Percentiles rank a stretch among this genome's conserved stretches.
Evolutionary conservation across 2,329 filamentous ascomycete genomes (phyloP).

Genomic region (Celoporthe dispersa): DNA sequence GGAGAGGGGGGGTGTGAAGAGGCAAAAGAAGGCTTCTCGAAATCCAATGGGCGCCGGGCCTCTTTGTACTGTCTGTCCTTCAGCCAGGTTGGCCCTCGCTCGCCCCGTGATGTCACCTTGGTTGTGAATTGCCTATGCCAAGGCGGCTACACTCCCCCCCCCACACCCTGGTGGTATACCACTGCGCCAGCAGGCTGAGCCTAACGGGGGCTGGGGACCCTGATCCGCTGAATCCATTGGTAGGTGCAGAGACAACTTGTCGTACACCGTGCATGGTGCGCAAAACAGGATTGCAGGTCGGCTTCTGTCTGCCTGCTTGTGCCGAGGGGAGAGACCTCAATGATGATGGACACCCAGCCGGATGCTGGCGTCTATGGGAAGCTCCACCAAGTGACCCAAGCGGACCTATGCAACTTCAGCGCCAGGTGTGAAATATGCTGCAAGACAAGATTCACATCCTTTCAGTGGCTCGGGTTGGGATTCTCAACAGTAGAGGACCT

Average conservation of each 20-base stretch:
- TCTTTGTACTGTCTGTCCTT: slow-evolving; percentile 12
- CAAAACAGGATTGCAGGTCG: neutral
- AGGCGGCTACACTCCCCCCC: neutral
- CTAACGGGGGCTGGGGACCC: neutral
- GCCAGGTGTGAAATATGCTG: neutral
- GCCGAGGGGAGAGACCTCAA: neutral
- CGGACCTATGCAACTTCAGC: neutral
- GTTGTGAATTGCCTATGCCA: slow-evolving; percentile 4
- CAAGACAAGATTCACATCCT: neutral
- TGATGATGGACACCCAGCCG: neutral
- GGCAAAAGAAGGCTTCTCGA: neutral
- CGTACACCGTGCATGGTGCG: neutral
- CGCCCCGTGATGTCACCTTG: slow-evolving; percentile 25
- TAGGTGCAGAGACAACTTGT: neutral
- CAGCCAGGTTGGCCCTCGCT: slow-evolving; percentile 1
- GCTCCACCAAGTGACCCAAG: neutral
- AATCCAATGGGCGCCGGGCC: neutral
- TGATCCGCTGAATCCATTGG: neutral
- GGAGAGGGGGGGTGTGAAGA: neutral
- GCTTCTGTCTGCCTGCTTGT: neutral
- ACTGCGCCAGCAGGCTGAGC: neutral
- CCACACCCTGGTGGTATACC: neutral
- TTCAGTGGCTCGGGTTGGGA: neutral
- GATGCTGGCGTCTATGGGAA: neutral
- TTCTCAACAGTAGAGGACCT: neutral